phyloP scores from a whole-genome alignment of 768 basidiomycete genomes.

The Podaxis pistillaris region DNA sequence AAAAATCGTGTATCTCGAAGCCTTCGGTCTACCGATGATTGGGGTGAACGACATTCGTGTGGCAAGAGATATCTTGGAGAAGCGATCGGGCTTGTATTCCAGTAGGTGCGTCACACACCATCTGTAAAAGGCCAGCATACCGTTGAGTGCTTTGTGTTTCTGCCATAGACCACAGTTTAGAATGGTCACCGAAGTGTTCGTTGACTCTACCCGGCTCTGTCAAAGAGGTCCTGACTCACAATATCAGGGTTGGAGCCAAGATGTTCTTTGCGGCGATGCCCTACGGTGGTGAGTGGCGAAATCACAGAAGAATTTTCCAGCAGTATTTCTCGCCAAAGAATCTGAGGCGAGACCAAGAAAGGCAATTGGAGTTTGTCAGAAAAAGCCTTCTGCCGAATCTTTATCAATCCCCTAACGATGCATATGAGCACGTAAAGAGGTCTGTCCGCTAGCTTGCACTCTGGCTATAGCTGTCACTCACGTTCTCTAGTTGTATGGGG shows the following conservation, averaged over 20 bases:
- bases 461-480: neutral
- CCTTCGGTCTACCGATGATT: conserved; percentile 24
- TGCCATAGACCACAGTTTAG: neutral
- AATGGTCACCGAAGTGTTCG: conserved; percentile 2
- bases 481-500: neutral
- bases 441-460: neutral
- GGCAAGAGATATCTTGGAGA: conserved; percentile 25
- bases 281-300: conserved; percentile 14
- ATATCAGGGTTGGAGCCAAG: neutral
- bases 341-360: conserved; percentile 1
- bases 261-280: conserved; percentile 9
- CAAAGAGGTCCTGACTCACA: neutral
- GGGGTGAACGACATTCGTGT: conserved; percentile 24
- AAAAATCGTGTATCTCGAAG: conserved; percentile 17
- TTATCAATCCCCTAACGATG: neutral
- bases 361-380: neutral
- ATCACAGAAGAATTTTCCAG: conserved; percentile 14
- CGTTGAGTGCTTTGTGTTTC: neutral
- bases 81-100: conserved; percentile 27
- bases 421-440: conserved; percentile 3
- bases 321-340: conserved; percentile 9
- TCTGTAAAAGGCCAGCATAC: neutral
- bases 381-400: conserved; percentile 7
- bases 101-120: conserved; percentile 11
- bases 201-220: neutral